Evolutionary conservation across 495 filamentous ascomycete species (phyloP), one percentile per base, ranked within the genome.

Genomic region (Hyaloscypha variabilis): DNA sequence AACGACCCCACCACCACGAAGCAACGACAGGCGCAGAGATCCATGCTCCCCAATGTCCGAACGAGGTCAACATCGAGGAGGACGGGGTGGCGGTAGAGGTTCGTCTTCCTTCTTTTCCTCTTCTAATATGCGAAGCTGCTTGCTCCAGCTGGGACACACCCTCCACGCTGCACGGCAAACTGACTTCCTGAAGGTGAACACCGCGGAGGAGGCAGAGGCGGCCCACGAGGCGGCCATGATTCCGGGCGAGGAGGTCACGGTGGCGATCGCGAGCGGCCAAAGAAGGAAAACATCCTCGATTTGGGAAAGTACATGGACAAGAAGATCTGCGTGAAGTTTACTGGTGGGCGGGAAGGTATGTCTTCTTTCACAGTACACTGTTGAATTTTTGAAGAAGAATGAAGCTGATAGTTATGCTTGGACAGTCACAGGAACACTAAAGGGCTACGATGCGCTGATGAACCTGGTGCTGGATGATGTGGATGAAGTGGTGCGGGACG

Each of bases 241-340:
- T 78, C 81, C 66, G 76, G 81, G 62, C 78, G 83, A 60, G 78
- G 80, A 61, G 76, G 77, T 60, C 74, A 77, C 54, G 76, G 75
- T 13, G 72, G 76, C 46, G 76, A 76, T 60, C 71, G 74, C 52
- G 89, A 92, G 74, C 89, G 91, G 68, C 92, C 93, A 65, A 97
- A 97, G 85, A 97, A 97, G 80, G 94, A 99, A 75, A 97, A 97
- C 74, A 99, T 99, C 71, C 85, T 99, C 24, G 95, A 99, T 69
- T 79, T 99, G 66, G 86, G 82, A 74, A 96, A 96, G 80, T 99
- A 97, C 74, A 93, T 96, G 88, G 95, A 98, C 77, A 94, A 97
- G 84, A 83, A 90, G 72, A 90, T 99, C 60, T 88, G 84, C 5
- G 95, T 98, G 65, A 97, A 98, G 79, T 98, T 99, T 75, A 97